Percentiles rank a stretch among this genome's conserved stretches.
phyloP scores from a whole-genome alignment of 78 protist species.

The Emiliania huxleyi region DNA sequence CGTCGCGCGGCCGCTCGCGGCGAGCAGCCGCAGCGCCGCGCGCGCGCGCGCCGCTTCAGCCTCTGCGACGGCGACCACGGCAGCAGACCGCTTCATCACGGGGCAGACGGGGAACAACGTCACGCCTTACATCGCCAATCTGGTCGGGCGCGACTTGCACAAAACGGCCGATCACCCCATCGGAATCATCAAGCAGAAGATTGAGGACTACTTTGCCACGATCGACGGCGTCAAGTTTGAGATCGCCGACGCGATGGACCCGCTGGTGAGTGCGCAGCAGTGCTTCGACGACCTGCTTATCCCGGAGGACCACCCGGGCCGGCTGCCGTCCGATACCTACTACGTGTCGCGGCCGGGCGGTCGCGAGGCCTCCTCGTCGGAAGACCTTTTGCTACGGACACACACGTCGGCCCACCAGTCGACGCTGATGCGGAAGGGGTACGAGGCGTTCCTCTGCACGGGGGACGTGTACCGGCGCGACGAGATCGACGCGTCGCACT shows the following conservation, averaged over 20 bases:
- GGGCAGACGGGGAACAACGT: not conserved
- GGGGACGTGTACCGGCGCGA: constrained; percentile 78
- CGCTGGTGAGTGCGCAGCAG: not conserved
- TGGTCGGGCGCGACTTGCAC: constrained; percentile 29
- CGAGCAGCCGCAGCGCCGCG: not conserved
- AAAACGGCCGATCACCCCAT: not conserved
- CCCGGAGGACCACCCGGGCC: constrained; percentile 69
- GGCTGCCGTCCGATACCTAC: constrained; percentile 78
- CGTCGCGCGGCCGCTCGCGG: too few species aligned
- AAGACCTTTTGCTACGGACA: not conserved
- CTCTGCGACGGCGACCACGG: not conserved
- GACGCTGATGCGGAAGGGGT: constrained; percentile 49
- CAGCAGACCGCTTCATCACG: not conserved
- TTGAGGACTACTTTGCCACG: not conserved
- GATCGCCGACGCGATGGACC: not conserved
- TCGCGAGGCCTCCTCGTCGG: not conserved
- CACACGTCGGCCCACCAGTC: constrained; percentile 71
- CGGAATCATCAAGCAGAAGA: constrained; percentile 1
- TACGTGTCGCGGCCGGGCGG: constrained; percentile 34
- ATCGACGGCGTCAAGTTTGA: not conserved
- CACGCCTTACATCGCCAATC: constrained; percentile 12
- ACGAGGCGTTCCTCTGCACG: constrained; percentile 58
- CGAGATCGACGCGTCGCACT: constrained; percentile 73
- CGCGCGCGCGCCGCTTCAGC: not conserved
- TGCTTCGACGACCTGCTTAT: constrained; percentile 72